Evolutionary conservation across 202 grass and related monocot genomes (phyloP), one percentile per base, ranked within the genome.

Genomic region (Elaeis oleifera): DNA sequence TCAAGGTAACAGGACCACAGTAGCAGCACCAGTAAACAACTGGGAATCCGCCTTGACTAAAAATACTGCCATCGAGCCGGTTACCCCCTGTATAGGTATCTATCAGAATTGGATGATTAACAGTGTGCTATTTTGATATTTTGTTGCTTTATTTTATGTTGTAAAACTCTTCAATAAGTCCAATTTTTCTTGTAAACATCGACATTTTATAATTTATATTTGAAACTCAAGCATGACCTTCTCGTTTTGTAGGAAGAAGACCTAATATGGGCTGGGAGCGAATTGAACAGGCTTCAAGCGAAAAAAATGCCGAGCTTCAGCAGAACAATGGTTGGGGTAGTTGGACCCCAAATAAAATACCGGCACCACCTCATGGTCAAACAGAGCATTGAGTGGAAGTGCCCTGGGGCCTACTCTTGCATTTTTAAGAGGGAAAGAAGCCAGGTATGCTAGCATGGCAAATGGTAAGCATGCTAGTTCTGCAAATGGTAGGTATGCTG

Each of bases 361-460:
- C 1, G 79, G 79, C 24, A 85, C 79, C 9, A 78, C 84, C 50
- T 83, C 87, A 55, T 91, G 84, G 79, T 92, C 92, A 61, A 84
- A 89, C 51, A 81, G 79, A 63, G 82, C 60, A 11, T 67, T 86
- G 39, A 84, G 92, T 66, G 81, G 88, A 65, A 89, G 59, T 9
- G 88, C 88, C 29, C 65, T 97, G 53, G 84, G 92, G 6, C 92
- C 92, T 3, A 89, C 18, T 44, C 36, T 14, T 13, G 36, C 36
- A 44, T 44, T 44, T 0, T 44, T 14, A 44, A 14, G 36, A 14
- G 36, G 36, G 11, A 44, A 44, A 13, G 36, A 44, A 11, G 36
- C 36, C 2, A 44, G 14, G 36, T 44, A 44, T 44, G 36, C 36
- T 44, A 44, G 36, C 36, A 44, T 8, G 7, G 32, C 14, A 14